Percentiles rank a stretch among this genome's conserved stretches.
Evolutionary conservation across 805 yeast genomes (phyloP).

Genomic region (Ogataea pignaliae): DNA sequence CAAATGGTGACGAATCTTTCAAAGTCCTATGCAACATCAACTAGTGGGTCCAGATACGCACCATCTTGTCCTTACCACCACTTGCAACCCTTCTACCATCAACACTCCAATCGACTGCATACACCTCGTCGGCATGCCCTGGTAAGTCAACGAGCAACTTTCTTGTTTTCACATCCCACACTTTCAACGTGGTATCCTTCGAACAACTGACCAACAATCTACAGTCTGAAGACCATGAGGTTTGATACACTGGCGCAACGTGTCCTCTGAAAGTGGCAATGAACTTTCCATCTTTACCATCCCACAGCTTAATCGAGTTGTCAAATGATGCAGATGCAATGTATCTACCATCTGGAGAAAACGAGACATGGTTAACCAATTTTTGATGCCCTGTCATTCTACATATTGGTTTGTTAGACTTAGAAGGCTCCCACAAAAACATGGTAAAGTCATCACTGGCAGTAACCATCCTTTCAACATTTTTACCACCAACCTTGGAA

Average conservation of each 20-base stretch:
- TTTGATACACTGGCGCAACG: constrained; percentile 96
- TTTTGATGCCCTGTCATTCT: constrained; percentile 98
- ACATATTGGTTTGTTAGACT: constrained; percentile 74
- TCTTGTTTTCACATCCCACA: constrained; percentile 89
- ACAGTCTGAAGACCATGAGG: constrained; percentile 96
- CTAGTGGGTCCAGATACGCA: constrained; percentile 87
- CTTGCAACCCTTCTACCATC: constrained; percentile 94
- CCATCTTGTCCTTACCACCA: constrained; percentile 95
- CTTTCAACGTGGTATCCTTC: constrained; percentile 92
- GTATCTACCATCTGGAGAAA: constrained; percentile 91
- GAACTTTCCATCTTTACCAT: constrained; percentile 87
- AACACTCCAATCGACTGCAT: constrained; percentile 96
- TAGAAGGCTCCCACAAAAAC: constrained; percentile 93
- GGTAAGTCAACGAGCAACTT: constrained; percentile 88
- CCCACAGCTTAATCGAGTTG: constrained; percentile 94
- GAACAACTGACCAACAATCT: constrained; percentile 89
- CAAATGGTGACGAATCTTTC: no score
- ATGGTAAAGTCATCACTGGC: constrained; percentile 97
- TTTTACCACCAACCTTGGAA: constrained; percentile 51
- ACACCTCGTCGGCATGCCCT: constrained; percentile 94
- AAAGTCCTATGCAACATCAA: not conserved
- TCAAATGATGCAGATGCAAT: constrained; percentile 93
- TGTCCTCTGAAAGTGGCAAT: constrained; percentile 91
- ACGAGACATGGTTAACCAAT: constrained; percentile 90
- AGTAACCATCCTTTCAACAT: constrained; percentile 78